Base-by-base conservation (phyloP, 805 yeast genomes). In the Suhomyces sp. region DNA sequence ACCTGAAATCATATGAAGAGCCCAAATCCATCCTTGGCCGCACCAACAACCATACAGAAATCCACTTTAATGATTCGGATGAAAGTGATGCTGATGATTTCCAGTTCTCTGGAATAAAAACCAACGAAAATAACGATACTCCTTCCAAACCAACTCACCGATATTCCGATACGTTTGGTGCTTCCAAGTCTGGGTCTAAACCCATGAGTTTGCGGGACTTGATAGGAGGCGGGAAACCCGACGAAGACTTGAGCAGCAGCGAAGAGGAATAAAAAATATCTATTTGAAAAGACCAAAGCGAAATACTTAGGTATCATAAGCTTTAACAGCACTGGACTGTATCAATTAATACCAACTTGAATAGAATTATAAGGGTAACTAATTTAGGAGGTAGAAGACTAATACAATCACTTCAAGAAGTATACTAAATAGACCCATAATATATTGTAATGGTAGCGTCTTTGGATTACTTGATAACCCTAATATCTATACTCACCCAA, bases 171-270 rank as follows among this genome's bases (percentile, higher is more conserved):
- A 45, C 25, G 6, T 46, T 33, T 24, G 27, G 27, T 12, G 44
- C 17, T 2, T 6, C 51, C 25, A 15, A 20, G 15, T 21, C 58
- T 29, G 47, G 51, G 21, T 55, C 33, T 44, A 70, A 62, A 52
- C 78, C 78, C 2, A 71, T 68, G 68, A 74, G 78, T 58, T 60
- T 74, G 51, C 64, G 75, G 40, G 75, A 70, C 41, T 61, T 70
- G 27, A 62, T 71, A 49, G 74, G 72, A 1, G 72, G 67, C 12
- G 56, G 49, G 3, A 53, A 53, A 10, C 21, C 49, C 12, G 61
- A 62, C 27, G 69, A 64, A 41, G 67, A 61, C 49, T 65, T 68
- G 50, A 68, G 70, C 40, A 68, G 71, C 47, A 76, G 71, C 49
- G 77, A 69, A 51, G 76, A 69, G 52, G 64, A 60, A 49, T 57